Conservation (phyloP, 2,329 filamentous ascomycete species). For the Periconia digitata region DNA sequence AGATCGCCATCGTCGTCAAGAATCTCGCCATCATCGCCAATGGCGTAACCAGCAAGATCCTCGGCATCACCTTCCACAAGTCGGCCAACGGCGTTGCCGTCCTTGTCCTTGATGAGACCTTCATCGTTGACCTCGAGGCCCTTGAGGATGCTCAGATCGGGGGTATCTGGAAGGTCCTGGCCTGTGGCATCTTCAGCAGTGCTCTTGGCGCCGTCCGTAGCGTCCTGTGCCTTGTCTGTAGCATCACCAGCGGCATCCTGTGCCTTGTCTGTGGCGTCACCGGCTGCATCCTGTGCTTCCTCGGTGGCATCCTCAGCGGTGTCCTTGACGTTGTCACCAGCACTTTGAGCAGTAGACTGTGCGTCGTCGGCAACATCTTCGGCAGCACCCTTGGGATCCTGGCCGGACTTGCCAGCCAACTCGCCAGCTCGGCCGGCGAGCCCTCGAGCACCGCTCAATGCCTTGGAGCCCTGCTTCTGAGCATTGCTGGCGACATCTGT, state of each 20-base stretch:
- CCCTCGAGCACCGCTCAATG: conserved; percentile 48
- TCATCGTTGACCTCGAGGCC: conserved; percentile 57
- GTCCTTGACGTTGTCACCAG: conserved; percentile 31
- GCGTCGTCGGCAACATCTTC: conserved; percentile 40
- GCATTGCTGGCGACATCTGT: conserved; percentile 38
- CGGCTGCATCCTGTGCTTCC: conserved; percentile 13
- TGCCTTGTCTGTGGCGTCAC: conserved; percentile 24
- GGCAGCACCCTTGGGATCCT: conserved; percentile 42
- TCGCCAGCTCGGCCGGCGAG: conserved; percentile 51
- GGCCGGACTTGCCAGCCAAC: conserved; percentile 46
- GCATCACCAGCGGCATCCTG: conserved; percentile 18
- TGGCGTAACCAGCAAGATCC: conserved; percentile 54
- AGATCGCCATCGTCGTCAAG: conserved; percentile 58
- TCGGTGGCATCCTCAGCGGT: conserved; percentile 26
- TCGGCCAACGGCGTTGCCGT: conserved; percentile 52
- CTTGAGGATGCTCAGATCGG: conserved; percentile 52
- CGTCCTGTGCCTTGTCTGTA: conserved; percentile 15
- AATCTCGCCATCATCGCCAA: conserved; percentile 58
- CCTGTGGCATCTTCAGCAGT: conserved; percentile 27
- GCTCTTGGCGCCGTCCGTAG: conserved; percentile 20
- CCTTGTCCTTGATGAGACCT: conserved; percentile 54
- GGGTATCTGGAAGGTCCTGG: conserved; percentile 42
- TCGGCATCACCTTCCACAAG: conserved; percentile 57
- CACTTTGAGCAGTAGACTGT: conserved; percentile 37
- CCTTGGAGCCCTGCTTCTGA: conserved; percentile 39